Conservation (phyloP, 2,329 filamentous ascomycete genomes). For the Calcarisporium arbuscula region DNA sequence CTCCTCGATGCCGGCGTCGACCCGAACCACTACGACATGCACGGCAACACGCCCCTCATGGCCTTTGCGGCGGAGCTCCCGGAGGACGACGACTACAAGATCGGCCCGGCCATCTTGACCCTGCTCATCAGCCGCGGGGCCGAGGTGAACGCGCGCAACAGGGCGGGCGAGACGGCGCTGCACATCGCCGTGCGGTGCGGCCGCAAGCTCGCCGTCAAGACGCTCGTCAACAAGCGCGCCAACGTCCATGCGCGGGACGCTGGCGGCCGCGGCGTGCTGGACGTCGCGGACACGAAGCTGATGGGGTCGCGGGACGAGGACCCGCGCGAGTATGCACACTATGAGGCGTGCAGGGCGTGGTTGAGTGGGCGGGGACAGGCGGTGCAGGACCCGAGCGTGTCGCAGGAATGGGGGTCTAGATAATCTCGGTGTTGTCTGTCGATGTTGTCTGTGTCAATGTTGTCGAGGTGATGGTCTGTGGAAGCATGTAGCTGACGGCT, state of each 20-base stretch:
- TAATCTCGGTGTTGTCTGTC: too few species aligned
- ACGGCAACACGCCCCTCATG: slow-evolving; percentile 50
- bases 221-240: slow-evolving; percentile 39
- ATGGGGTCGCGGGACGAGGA: slow-evolving; percentile 20
- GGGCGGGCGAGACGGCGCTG: slow-evolving; percentile 48
- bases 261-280: slow-evolving; percentile 37
- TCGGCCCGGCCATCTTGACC: slow-evolving; percentile 38
- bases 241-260: slow-evolving; percentile 41
- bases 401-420: slow-evolving; percentile 36
- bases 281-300: slow-evolving; percentile 37
- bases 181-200: slow-evolving; percentile 48
- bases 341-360: slow-evolving; percentile 40
- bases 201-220: slow-evolving; percentile 43
- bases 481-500: too few species aligned
- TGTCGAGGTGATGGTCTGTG: too few species aligned
- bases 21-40: slow-evolving; percentile 45
- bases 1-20: slow-evolving; percentile 35
- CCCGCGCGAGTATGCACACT: slow-evolving; percentile 31
- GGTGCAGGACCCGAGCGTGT: slow-evolving; percentile 30
- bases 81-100: slow-evolving; percentile 44
- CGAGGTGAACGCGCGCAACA: slow-evolving; percentile 43
- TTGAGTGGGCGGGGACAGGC: slow-evolving; percentile 32
- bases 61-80: slow-evolving; percentile 44
- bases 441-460: too few species aligned
- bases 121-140: slow-evolving; percentile 37